Evolutionary conservation across 1,284 basidiomycete species (phyloP), one percentile per base, ranked within the genome.

Genomic region (Agaricales sp.): DNA sequence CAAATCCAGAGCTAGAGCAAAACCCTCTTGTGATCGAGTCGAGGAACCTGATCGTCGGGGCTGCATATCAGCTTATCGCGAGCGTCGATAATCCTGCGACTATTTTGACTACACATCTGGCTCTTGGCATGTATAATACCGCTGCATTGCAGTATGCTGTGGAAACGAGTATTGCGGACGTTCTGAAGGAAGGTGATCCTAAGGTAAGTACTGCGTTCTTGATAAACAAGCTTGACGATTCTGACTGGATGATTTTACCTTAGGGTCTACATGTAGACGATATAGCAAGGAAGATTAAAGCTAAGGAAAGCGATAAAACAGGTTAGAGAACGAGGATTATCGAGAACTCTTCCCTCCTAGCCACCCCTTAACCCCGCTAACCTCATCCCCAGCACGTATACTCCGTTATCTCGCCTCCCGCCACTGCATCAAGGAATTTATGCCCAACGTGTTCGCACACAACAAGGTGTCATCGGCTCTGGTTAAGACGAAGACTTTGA

Each of bases 341-440:
- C n/a, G n/a, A n/a, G n/a, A n/a, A n/a, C n/a, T n/a, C n/a, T n/a
- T n/a, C n/a, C n/a, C n/a, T n/a, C n/a, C n/a, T n/a, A n/a, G n/a
- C n/a, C n/a, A n/a, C n/a, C n/a, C n/a, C n/a, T n/a, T n/a, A n/a
- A n/a, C n/a, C n/a, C n/a, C n/a, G n/a, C n/a, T n/a, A n/a, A n/a
- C n/a, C n/a, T n/a, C n/a, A n/a, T n/a, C n/a, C n/a, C 39, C 16
- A 45, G 44, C 44, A 22, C 11, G 44, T 11, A 21, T 45, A 6
- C 21, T 45, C 4, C 44, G 44, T 18, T 45, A 16, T 21, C 44
- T 45, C 20, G 44, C 44, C 11, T 22, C 44, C 44, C 44, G 44
- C 12, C 44, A 45, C 23, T 13, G 13, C 44, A 22, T 45, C 24
- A 13, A 18, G 13, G 24, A 23, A 24, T 6, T 45, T 8, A 23